phyloP scores from a whole-genome alignment of 1,284 basidiomycete species.

The Pascua sp. region DNA sequence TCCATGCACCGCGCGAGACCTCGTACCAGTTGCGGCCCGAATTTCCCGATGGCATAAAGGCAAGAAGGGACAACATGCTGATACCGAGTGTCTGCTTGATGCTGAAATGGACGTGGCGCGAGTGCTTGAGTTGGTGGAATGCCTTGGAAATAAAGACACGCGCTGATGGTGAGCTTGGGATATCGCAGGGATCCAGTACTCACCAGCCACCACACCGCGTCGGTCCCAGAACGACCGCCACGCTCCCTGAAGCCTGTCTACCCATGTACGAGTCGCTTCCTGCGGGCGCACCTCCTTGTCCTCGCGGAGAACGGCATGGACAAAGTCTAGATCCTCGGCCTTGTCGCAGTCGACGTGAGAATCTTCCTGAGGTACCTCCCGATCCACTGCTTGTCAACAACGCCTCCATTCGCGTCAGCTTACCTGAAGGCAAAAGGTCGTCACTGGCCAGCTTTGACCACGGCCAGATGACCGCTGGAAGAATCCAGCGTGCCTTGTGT shows the following conservation, averaged over 20 bases:
- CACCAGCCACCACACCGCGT: conserved; percentile 19
- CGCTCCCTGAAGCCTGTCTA: conserved; percentile 1
- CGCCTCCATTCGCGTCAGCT: too few species aligned
- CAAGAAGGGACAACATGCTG: conserved; percentile 48
- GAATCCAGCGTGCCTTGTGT: conserved; percentile 13
- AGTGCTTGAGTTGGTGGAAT: conserved; percentile 41
- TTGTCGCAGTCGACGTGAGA: conserved; percentile 1
- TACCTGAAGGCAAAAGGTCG: conserved; percentile 5
- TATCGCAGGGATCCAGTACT: conserved; percentile 5
- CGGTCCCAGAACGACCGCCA: conserved; percentile 42
- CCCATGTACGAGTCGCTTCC: background rate
- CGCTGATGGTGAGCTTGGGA: conserved; percentile 16
- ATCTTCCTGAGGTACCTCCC: conserved; percentile 2
- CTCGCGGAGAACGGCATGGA: conserved; percentile 12
- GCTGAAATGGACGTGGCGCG: conserved; percentile 49
- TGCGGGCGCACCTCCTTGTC: conserved; percentile 4
- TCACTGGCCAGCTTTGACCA: conserved; percentile 11
- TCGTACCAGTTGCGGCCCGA: conserved; percentile 48
- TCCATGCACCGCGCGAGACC: conserved; percentile 48
- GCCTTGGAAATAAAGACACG: conserved; percentile 36
- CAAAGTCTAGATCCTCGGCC: conserved; percentile 20
- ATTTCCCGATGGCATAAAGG: conserved; percentile 39
- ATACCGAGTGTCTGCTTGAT: conserved; percentile 51
- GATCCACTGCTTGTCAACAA: conserved; percentile 3
- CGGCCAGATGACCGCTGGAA: conserved; percentile 16